These are phyloP conservation scores for Neurospora sp. DNA, from an alignment of 2,329 filamentous ascomycete genomes.

Conservation along the genomic window DNA sequence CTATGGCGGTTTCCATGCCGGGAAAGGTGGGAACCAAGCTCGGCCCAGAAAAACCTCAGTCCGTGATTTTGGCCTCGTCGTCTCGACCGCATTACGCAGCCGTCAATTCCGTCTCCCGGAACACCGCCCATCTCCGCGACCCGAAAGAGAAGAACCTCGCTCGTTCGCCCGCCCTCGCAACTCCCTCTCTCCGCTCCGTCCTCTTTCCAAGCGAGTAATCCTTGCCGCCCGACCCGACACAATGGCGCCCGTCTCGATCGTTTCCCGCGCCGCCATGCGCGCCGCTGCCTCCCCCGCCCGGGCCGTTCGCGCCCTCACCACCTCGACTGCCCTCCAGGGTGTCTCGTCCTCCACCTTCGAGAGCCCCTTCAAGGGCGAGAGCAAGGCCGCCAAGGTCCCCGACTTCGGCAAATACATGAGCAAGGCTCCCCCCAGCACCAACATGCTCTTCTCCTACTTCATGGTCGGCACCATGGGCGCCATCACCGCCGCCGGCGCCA, in stretches of 20 bases:
- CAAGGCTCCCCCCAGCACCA: slow-evolving; percentile 55
- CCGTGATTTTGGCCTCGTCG: slow-evolving; percentile 19
- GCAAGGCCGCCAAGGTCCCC: slow-evolving; percentile 62
- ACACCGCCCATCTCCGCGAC: slow-evolving; percentile 17
- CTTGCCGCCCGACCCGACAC: slow-evolving; percentile 15
- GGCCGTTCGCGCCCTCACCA: slow-evolving; percentile 46
- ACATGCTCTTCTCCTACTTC: slow-evolving; percentile 93
- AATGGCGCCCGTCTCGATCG: slow-evolving; percentile 60
- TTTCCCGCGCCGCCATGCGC: slow-evolving; percentile 61
- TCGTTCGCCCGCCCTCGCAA: slow-evolving; percentile 8
- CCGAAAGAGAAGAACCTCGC: slow-evolving; percentile 3
- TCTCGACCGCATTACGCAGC: slow-evolving; percentile 11
- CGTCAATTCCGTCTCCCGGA: slow-evolving; percentile 3
- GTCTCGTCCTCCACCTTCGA: slow-evolving; percentile 36
- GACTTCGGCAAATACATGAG: slow-evolving; percentile 82
- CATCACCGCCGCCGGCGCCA: slow-evolving; percentile 84
- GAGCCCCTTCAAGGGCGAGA: slow-evolving; percentile 53
- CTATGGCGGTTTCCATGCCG: slow-evolving; percentile 8
- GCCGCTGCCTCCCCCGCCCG: slow-evolving; percentile 25
- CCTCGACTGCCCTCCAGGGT: slow-evolving; percentile 38
- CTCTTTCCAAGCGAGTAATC: not conserved
- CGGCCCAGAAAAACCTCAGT: slow-evolving; percentile 33
- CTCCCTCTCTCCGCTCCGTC: not conserved
- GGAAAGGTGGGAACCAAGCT: slow-evolving; percentile 19
- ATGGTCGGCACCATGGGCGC: slow-evolving; percentile 96